A percentile compares a stretch with the other conserved stretches of the same genome.
These are phyloP conservation scores for Thielaviopsis populi DNA, from an alignment of 2,329 filamentous ascomycete species.

Conservation along the genomic window DNA sequence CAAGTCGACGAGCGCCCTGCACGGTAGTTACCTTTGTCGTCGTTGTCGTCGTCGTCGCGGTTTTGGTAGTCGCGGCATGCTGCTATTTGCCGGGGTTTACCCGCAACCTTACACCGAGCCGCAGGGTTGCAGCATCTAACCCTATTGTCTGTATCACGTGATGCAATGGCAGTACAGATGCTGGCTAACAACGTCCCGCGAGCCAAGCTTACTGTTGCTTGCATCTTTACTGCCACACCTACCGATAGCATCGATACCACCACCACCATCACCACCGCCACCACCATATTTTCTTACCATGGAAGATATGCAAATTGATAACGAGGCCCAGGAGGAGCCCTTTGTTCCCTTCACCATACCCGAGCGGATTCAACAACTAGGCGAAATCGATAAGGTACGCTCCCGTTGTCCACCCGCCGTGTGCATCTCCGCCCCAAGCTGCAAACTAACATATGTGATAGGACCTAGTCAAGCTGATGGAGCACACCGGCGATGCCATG, in stretches of 20 bases:
- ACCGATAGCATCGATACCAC: not conserved
- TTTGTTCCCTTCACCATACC: conserved; percentile 48
- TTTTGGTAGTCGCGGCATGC: conserved; percentile 1
- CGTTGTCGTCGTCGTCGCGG: conserved; percentile 11
- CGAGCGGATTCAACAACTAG: conserved; percentile 68
- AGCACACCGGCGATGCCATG: conserved; percentile 33
- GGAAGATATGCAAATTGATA: conserved; percentile 9
- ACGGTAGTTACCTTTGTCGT: not conserved
- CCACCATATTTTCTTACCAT: not conserved
- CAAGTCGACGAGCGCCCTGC: not conserved
- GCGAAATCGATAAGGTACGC: conserved; percentile 50
- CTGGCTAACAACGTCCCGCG: not conserved
- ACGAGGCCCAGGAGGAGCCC: not conserved
- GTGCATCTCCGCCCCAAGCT: not conserved
- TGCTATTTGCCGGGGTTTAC: not conserved
- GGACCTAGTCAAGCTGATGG: conserved; percentile 27
- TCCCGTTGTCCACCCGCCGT: too few species aligned
- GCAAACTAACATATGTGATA: conserved; percentile 1
- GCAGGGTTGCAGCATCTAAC: not conserved
- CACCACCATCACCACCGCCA: not conserved
- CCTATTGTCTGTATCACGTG: not conserved
- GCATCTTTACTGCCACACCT: not conserved
- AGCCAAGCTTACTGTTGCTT: too few species aligned
- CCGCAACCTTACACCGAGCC: not conserved
- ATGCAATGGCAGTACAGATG: not conserved